phyloP scores from a whole-genome alignment of 2,329 filamentous ascomycete genomes.

The Aspergillus hiratsukae region DNA sequence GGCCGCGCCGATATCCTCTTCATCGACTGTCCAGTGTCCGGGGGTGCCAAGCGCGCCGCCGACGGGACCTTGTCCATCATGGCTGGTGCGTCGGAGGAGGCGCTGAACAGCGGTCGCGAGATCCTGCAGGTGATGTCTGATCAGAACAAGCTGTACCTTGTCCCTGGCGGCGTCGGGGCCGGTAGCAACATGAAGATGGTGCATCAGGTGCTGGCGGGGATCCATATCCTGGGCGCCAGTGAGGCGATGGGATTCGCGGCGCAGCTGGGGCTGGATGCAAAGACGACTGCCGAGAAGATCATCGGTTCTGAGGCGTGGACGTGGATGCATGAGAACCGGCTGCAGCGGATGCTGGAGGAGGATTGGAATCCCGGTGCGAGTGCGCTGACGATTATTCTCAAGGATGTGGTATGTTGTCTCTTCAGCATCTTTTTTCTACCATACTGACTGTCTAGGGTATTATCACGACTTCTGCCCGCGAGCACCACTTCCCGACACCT shows the following conservation, averaged over 20 bases:
- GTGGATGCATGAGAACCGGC: constrained; percentile 60
- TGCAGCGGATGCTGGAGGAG: constrained; percentile 52
- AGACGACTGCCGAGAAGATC: constrained; percentile 41
- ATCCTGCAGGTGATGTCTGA: constrained; percentile 61
- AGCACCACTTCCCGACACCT: constrained; percentile 55
- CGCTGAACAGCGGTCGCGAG: constrained; percentile 53
- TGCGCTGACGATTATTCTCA: constrained; percentile 57
- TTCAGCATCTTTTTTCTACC: no score
- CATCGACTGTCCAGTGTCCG: constrained; percentile 69
- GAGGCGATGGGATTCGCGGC: constrained; percentile 59
- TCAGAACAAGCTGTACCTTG: constrained; percentile 56
- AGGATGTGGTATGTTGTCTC: constrained; percentile 45
- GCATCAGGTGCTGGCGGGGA: constrained; percentile 60
- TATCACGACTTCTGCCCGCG: constrained; percentile 61
- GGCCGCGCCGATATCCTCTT: constrained; percentile 61
- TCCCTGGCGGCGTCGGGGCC: constrained; percentile 57
- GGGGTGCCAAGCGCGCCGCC: constrained; percentile 63
- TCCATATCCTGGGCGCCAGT: constrained; percentile 58
- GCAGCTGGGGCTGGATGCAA: constrained; percentile 51
- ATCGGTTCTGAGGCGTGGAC: constrained; percentile 49
- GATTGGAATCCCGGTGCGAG: constrained; percentile 54
- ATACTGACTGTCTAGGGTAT: constrained; percentile 45
- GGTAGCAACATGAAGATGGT: constrained; percentile 60
- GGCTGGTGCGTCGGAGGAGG: constrained; percentile 57
- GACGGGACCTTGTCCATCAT: constrained; percentile 73